These are phyloP conservation scores for Scheffersomyces stipitis DNA, from an alignment of 805 yeast species.

Conservation along the genomic window DNA sequence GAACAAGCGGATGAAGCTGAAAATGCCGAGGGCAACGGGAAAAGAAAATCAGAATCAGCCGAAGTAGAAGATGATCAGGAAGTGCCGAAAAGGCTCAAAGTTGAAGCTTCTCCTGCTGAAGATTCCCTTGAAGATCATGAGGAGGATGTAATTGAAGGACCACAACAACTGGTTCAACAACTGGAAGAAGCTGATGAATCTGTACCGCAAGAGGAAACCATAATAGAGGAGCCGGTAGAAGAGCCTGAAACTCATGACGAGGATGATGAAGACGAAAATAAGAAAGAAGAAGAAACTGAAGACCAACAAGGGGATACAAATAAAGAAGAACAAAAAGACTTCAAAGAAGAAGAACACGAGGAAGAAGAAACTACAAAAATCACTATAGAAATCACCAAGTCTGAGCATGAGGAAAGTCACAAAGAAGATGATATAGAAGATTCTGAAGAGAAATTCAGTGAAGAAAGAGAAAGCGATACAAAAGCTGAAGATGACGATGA, in stretches of 20 bases:
- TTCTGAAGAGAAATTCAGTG: conserved; percentile 4
- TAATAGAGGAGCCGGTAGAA: neutral
- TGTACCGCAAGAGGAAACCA: neutral
- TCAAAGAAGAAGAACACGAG: conserved; percentile 40
- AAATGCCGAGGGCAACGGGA: conserved; percentile 16
- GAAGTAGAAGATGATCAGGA: conserved; percentile 44
- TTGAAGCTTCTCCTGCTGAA: too few relatives aligned
- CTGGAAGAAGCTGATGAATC: neutral
- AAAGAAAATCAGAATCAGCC: conserved; percentile 43
- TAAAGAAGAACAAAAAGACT: conserved; percentile 83
- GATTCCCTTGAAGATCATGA: conserved; percentile 11
- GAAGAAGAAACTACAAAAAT: conserved; percentile 1
- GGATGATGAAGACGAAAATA: neutral
- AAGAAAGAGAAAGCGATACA: conserved; percentile 6
- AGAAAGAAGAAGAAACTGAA: conserved; percentile 80
- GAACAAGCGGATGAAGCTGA: conserved; percentile 4
- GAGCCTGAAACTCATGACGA: conserved; percentile 53
- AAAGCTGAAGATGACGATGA: conserved; percentile 7
- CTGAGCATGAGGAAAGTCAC: conserved; percentile 16
- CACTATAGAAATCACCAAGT: neutral
- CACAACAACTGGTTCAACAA: conserved; percentile 76
- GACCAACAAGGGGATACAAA: conserved; percentile 91
- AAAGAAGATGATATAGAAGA: conserved; percentile 19
- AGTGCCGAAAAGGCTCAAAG: too few relatives aligned
- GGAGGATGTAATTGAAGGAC: conserved; percentile 28